These are phyloP conservation scores for Pichia sp. DNA, from an alignment of 1,139 yeast species.

Conservation along the genomic window DNA sequence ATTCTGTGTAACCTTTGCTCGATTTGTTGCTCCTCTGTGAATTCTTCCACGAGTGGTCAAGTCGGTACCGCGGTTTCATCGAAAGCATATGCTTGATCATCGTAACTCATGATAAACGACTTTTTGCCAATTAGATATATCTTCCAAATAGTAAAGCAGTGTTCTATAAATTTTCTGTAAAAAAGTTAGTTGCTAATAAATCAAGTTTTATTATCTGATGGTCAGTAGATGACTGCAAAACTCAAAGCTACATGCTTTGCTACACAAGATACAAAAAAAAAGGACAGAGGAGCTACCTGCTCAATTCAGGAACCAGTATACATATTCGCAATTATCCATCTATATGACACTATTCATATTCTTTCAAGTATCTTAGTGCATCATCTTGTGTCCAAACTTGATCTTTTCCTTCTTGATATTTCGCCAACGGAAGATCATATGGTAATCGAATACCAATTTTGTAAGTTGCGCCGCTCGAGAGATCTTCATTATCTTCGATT, in stretches of 20 bases:
- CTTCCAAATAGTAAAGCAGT: neutral
- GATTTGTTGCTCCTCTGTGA: conserved; percentile 6
- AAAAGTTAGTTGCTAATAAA: neutral
- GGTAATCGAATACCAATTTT: conserved; percentile 33
- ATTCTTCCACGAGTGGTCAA: conserved; percentile 1
- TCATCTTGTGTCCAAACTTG: neutral
- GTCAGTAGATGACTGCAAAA: neutral
- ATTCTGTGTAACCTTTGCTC: conserved; percentile 2
- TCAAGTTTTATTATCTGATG: neutral
- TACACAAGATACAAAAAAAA: no score
- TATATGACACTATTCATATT: neutral
- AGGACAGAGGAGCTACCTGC: no score
- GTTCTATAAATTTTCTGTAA: neutral
- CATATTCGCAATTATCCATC: neutral
- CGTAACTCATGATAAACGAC: neutral
- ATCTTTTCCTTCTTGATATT: neutral
- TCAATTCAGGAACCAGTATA: no score
- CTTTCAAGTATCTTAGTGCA: neutral
- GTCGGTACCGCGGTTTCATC: conserved; percentile 7
- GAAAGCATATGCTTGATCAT: neutral
- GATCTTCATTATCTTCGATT: conserved; percentile 5
- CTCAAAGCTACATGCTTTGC: no score
- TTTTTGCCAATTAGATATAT: no score
- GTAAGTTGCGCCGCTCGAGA: conserved; percentile 4
- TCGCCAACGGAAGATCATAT: conserved; percentile 39